A percentile compares a stretch with the other conserved stretches of the same genome.
Conservation (phyloP, 306 rosid species). For the Abrus precatorius region DNA sequence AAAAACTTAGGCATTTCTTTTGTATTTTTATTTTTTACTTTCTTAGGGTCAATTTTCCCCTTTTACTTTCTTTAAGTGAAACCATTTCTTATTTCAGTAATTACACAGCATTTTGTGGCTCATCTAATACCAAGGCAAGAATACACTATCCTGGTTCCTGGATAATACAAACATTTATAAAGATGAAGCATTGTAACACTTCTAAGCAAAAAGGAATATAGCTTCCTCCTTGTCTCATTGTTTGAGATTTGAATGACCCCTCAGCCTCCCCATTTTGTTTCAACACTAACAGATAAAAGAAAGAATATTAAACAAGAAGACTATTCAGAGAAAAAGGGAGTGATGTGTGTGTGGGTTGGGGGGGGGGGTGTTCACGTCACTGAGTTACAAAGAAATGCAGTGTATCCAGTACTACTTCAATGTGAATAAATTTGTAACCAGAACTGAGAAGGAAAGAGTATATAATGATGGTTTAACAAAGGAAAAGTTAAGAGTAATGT, state of each 20-base stretch:
- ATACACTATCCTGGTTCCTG: background rate
- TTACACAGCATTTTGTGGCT: background rate
- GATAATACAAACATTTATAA: background rate
- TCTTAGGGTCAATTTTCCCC: background rate
- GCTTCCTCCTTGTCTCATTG: background rate
- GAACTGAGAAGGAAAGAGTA: background rate
- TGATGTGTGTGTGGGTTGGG: background rate
- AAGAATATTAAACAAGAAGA: background rate
- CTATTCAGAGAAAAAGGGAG: background rate
- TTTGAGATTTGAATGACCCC: background rate
- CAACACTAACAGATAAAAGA: background rate
- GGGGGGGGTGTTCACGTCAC: background rate
- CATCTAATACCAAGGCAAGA: background rate
- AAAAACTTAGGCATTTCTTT: background rate
- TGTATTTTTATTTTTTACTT: background rate
- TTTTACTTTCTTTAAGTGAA: background rate
- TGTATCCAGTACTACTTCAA: background rate
- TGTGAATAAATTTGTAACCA: background rate
- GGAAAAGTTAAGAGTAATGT: background rate
- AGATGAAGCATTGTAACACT: background rate
- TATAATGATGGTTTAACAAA: slow-evolving; percentile 1
- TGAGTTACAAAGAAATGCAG: background rate
- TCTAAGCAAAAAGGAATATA: background rate
- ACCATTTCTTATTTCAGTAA: background rate
- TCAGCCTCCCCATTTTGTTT: slow-evolving; percentile 12